phyloP scores from a whole-genome alignment of 2,329 filamentous ascomycete species.

The Colletotrichum eleusines region DNA sequence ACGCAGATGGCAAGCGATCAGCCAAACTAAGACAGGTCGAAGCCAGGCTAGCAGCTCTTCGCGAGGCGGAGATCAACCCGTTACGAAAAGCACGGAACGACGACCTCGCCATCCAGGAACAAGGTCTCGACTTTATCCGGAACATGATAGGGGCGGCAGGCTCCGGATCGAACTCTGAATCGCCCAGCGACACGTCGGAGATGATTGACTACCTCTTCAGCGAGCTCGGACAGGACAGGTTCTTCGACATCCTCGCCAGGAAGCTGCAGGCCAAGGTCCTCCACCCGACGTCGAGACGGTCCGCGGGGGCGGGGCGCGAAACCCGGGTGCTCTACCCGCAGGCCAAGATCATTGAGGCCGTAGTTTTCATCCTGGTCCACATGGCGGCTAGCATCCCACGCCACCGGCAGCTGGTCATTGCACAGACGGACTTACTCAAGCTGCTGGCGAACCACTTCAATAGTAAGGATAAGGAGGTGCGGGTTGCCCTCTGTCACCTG shows the following conservation, averaged over 20 bases:
- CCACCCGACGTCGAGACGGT: constrained; percentile 63
- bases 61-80: constrained; percentile 77
- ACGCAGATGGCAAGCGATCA: constrained; percentile 47
- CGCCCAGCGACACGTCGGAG: constrained; percentile 65
- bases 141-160: constrained; percentile 81
- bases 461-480: constrained; percentile 79
- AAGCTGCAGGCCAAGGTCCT: constrained; percentile 77
- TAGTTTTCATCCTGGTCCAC: constrained; percentile 87
- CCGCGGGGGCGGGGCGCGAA: constrained; percentile 50
- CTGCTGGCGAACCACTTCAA: constrained; percentile 79
- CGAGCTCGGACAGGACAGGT: constrained; percentile 78
- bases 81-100: constrained; percentile 78
- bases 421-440: constrained; percentile 81
- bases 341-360: constrained; percentile 79
- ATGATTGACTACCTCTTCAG: constrained; percentile 90
- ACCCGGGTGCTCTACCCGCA: constrained; percentile 68
- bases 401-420: constrained; percentile 82
- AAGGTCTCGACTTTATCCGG: constrained; percentile 88
- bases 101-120: constrained; percentile 88
- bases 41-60: constrained; percentile 62
- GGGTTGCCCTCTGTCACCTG: constrained; percentile 84
- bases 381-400: constrained; percentile 84
- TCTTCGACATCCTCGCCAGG: constrained; percentile 84
- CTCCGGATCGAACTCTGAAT: constrained; percentile 63
- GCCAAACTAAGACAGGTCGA: constrained; percentile 63